Percentiles rank a stretch among this genome's conserved stretches.
These are phyloP conservation scores for Adenanthera pavonina DNA, from an alignment of 306 rosid species.

Conservation along the genomic window DNA sequence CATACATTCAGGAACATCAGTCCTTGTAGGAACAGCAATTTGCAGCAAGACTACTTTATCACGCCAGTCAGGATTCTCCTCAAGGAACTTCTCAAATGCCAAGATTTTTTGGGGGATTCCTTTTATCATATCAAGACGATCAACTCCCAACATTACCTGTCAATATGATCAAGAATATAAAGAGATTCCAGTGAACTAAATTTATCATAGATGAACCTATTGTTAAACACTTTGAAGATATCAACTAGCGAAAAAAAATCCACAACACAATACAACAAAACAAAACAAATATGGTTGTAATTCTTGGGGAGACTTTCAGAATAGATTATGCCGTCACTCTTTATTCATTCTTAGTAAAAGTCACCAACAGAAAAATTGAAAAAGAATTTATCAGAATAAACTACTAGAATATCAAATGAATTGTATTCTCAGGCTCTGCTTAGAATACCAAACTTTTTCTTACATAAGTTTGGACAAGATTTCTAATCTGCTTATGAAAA, in stretches of 20 bases:
- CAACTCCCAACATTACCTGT: constrained; percentile 94
- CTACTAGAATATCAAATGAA: neutral
- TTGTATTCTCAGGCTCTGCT: neutral
- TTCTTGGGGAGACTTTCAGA: neutral
- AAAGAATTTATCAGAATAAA: neutral
- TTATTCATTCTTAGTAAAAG: neutral
- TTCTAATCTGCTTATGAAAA: neutral
- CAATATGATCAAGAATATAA: constrained; percentile 46
- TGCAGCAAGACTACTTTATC: constrained; percentile 95
- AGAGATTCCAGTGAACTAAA: constrained; percentile 40
- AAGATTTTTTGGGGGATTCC: constrained; percentile 94
- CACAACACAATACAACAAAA: too few species aligned
- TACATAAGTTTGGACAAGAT: neutral
- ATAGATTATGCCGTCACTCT: neutral
- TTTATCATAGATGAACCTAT: constrained; percentile 1
- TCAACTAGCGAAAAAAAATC: neutral
- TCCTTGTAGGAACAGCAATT: constrained; percentile 97
- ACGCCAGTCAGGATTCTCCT: constrained; percentile 89
- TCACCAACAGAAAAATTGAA: neutral
- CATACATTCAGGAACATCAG: constrained; percentile 90
- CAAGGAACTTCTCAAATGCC: constrained; percentile 95
- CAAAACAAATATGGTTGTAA: neutral
- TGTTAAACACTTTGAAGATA: neutral
- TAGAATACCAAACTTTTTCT: neutral
- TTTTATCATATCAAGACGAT: constrained; percentile 98